Conservation (phyloP, 139 green algal genomes). For the Astrephomene gubernaculifera region DNA sequence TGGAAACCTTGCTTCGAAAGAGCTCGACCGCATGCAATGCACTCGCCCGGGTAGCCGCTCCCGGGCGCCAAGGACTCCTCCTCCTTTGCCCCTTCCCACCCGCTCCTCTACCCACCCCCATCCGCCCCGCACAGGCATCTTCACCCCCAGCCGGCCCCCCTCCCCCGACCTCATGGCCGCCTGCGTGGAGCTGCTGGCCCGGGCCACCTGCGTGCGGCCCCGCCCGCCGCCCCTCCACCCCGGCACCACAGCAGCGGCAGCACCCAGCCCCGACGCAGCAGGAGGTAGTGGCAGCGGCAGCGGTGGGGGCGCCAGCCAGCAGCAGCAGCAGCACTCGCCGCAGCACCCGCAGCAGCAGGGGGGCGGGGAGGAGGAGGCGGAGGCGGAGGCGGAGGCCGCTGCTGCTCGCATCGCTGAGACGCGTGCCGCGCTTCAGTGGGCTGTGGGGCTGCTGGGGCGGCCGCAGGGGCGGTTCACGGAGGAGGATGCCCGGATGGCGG, state of each 20-base stretch:
- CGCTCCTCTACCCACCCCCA: neutral
- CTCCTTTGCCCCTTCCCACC: neutral
- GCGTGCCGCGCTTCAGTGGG: constrained; percentile 3
- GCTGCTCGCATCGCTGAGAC: constrained; percentile 5
- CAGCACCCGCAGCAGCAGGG: too few species aligned
- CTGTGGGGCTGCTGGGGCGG: constrained; percentile 5
- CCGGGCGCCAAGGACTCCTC: too few species aligned
- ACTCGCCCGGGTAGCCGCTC: too few species aligned
- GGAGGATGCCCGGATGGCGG: neutral
- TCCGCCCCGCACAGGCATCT: constrained; percentile 7
- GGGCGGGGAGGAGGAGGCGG: neutral
- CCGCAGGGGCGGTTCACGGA: neutral
- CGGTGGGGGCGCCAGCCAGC: too few species aligned
- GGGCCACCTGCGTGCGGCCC: constrained; percentile 23
- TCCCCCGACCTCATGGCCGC: neutral
- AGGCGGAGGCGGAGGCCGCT: neutral
- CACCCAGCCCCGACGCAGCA: neutral
- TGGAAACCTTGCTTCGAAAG: neutral
- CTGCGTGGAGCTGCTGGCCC: constrained; percentile 3
- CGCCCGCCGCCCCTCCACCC: neutral
- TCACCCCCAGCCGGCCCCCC: constrained; percentile 9
- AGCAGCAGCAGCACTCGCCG: too few species aligned
- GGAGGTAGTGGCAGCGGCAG: neutral
- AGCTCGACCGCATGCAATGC: neutral
- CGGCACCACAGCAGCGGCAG: neutral